Evolutionary conservation across 371 early-diverging fungal genomes (phyloP).

Genomic region (Zopfochytrium polystomum): DNA sequence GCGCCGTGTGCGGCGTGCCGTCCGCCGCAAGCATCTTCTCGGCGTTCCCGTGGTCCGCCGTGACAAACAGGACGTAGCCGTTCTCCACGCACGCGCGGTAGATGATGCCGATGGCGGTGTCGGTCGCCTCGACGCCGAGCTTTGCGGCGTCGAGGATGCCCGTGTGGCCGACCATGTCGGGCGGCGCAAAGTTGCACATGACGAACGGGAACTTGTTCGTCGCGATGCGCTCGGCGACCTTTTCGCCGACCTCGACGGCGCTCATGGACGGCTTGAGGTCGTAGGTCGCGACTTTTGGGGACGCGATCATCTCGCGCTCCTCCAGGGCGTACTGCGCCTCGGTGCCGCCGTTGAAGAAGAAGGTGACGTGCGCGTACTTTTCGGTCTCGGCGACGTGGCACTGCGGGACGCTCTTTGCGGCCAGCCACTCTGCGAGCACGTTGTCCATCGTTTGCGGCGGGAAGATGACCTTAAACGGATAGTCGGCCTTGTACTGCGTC

Average conservation of each 20-base stretch:
- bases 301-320: slow-evolving; percentile 85
- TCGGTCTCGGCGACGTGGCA: slow-evolving; percentile 98
- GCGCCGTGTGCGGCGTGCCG: slow-evolving; percentile 90
- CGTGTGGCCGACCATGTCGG: slow-evolving; percentile 99
- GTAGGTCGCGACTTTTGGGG: slow-evolving; percentile 97
- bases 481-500: slow-evolving; percentile 97
- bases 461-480: slow-evolving; percentile 89
- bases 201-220: slow-evolving; percentile 87
- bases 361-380: slow-evolving; percentile 99
- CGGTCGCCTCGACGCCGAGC: slow-evolving; percentile 91
- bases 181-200: slow-evolving; percentile 99
- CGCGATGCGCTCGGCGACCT: slow-evolving; percentile 78
- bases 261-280: slow-evolving; percentile 97
- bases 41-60: slow-evolving; percentile 99
- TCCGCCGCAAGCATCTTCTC: slow-evolving; percentile 97
- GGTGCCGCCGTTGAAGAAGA: slow-evolving; percentile 99
- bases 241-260: slow-evolving; percentile 81
- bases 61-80: slow-evolving; percentile 92
- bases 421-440: slow-evolving; percentile 96
- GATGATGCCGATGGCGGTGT: slow-evolving; percentile 91
- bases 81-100: slow-evolving; percentile 86
- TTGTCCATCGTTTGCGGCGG: slow-evolving; percentile 94
- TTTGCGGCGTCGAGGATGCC: slow-evolving; percentile 94
- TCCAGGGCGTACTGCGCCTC: slow-evolving; percentile 87
- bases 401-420: slow-evolving; percentile 80